Evolutionary conservation across 1,284 basidiomycete genomes (phyloP).

Genomic region (Leccinum subrobustum): DNA sequence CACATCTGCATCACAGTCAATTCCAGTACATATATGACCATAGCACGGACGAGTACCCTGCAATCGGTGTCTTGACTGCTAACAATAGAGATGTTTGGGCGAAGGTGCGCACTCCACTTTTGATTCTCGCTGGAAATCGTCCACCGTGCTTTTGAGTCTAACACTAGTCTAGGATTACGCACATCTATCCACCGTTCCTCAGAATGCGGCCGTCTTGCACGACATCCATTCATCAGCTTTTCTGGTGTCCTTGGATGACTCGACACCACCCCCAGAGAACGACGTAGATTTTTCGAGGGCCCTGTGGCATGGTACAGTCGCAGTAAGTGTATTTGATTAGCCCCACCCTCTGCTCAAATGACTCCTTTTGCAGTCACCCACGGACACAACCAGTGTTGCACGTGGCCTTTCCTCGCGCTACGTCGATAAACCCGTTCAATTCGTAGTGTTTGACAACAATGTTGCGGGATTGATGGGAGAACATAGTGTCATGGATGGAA

Average conservation of each 20-base stretch:
- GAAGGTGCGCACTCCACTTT: conserved; percentile 46
- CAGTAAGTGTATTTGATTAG: conserved; percentile 15
- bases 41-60: conserved; percentile 60
- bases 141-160: not conserved
- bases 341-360: not conserved
- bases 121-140: not conserved
- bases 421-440: conserved; percentile 85
- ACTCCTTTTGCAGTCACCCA: conserved; percentile 7
- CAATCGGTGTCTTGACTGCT: conserved; percentile 75
- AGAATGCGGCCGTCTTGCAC: conserved; percentile 66
- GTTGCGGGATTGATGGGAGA: conserved; percentile 87
- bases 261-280: conserved; percentile 43
- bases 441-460: conserved; percentile 79
- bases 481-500: conserved; percentile 90
- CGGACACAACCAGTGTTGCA: conserved; percentile 14
- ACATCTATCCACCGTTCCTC: conserved; percentile 50
- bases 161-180: conserved; percentile 54
- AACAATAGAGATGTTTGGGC: conserved; percentile 85
- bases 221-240: conserved; percentile 83
- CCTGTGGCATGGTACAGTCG: conserved; percentile 71
- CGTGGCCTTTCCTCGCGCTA: conserved; percentile 69
- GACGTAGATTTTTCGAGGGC: conserved; percentile 56
- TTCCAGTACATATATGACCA: conserved; percentile 73
- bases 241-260: conserved; percentile 74
- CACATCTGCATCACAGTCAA: conserved; percentile 47